These are phyloP conservation scores for Termitomyces sp. DNA, from an alignment of 768 basidiomycete species.

Conservation along the genomic window DNA sequence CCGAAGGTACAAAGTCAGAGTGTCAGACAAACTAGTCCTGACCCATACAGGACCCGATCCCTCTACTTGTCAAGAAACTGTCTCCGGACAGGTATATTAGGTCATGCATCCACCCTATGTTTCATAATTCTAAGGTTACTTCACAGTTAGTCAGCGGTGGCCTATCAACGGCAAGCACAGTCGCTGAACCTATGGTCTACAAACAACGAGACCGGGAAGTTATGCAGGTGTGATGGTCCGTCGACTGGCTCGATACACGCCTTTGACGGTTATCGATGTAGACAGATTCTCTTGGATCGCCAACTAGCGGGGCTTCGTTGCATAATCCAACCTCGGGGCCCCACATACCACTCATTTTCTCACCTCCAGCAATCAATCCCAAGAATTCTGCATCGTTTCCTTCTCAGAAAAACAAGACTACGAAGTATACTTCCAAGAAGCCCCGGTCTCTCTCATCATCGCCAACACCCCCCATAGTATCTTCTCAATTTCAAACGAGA, in stretches of 20 bases:
- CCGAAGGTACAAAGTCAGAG: neutral
- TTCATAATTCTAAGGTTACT: neutral
- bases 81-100: neutral
- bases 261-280: neutral
- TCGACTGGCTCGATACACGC: neutral
- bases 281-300: neutral
- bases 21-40: neutral
- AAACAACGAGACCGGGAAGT: neutral
- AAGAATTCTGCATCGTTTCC: neutral
- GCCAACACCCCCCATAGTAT: neutral
- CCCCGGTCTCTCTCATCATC: neutral
- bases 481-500: neutral
- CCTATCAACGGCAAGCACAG: neutral
- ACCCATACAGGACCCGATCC: neutral
- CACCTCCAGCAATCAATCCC: neutral
- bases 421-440: neutral
- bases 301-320: neutral
- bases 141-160: neutral
- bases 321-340: neutral
- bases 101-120: neutral
- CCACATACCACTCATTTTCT: neutral
- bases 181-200: neutral
- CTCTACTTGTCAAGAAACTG: neutral
- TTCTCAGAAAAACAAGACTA: neutral
- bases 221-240: slow-evolving; percentile 4